Evolutionary conservation across 1,284 basidiomycete genomes (phyloP), one percentile per base, ranked within the genome.

Genomic region (Malassezia vespertilionis): DNA sequence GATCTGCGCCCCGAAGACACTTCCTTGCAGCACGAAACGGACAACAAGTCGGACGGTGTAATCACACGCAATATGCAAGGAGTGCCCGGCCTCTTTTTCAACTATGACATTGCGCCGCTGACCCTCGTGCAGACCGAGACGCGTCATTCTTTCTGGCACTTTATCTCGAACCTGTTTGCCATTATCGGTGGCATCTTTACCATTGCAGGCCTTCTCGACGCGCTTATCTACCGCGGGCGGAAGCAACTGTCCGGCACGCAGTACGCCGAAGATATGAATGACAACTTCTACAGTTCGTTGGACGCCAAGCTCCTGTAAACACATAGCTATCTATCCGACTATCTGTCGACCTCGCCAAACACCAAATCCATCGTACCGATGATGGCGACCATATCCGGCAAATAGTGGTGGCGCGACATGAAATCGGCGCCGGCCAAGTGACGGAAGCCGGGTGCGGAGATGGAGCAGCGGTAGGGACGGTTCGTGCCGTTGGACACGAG

Each of bases 151-250:
- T 90, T 97, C 69, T 88, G 90, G 5, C 93, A 96, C 74, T 96
- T 97, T 77, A 74, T 96, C 31, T 91, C 90, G 17, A 61, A 58
- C 27, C 56, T 61, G 17, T 96, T 90, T 65, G 93, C 93, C 3
- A 95, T 99, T 63, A 82, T 97, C 31, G 91, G 91, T 54, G 91
- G 93, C 61, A 88, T 97, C 7, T 74, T 99, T 40, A 99, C 93
- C 1, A 82, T 99, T 21, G 89, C 90, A 11, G 83, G 85, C 1
- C 76, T 99, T n/a, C 60, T 96, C 39, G 91, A 97, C 72, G 81
- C 84, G 49, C 75, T 84, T 44, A 78, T 93, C 54, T 95, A 93
- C 63, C 73, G 64, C 44, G 69, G 72, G 45, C 24, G 60, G 71
- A 30, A 38, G 8, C 33, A 42, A 36, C 28, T 38, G 12, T 8